phyloP scores from a whole-genome alignment of 2,329 filamentous ascomycete genomes.

The Stachybotrys elegans region DNA sequence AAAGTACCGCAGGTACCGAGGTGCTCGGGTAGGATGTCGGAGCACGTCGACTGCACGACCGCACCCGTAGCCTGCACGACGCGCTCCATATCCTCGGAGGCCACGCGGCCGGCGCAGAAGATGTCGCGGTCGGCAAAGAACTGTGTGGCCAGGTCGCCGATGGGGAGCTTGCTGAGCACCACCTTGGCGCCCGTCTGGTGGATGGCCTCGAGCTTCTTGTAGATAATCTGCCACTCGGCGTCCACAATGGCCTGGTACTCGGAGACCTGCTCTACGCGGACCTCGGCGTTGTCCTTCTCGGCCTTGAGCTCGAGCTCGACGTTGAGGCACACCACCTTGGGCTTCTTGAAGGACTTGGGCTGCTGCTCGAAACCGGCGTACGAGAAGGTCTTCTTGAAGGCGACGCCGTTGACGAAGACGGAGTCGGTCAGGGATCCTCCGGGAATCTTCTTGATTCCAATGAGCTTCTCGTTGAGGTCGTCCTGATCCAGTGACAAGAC shows the following conservation, averaged over 20 bases:
- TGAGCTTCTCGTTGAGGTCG: conserved; percentile 95
- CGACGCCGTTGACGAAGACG: conserved; percentile 94
- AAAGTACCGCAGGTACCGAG: conserved; percentile 87
- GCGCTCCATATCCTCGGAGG: conserved; percentile 89
- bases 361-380: conserved; percentile 99
- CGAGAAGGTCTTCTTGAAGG: conserved; percentile 99
- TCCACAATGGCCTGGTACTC: conserved; percentile 99
- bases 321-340: conserved; percentile 95
- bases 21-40: conserved; percentile 84
- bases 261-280: conserved; percentile 94
- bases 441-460: conserved; percentile 96
- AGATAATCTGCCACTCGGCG: conserved; percentile 99
- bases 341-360: conserved; percentile 89
- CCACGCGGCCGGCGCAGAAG: conserved; percentile 94
- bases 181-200: conserved; percentile 95
- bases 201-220: conserved; percentile 95
- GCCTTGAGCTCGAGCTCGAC: conserved; percentile 98
- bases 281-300: conserved; percentile 98
- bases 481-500: conserved; percentile 94
- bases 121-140: conserved; percentile 97
- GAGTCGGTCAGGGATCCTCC: conserved; percentile 95
- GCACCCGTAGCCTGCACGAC: conserved; percentile 93
- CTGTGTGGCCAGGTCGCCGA: conserved; percentile 95
- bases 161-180: conserved; percentile 92
- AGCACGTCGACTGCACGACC: conserved; percentile 91